phyloP scores from a whole-genome alignment of 768 basidiomycete genomes.

The Lanmaoa pseudosensibilis region DNA sequence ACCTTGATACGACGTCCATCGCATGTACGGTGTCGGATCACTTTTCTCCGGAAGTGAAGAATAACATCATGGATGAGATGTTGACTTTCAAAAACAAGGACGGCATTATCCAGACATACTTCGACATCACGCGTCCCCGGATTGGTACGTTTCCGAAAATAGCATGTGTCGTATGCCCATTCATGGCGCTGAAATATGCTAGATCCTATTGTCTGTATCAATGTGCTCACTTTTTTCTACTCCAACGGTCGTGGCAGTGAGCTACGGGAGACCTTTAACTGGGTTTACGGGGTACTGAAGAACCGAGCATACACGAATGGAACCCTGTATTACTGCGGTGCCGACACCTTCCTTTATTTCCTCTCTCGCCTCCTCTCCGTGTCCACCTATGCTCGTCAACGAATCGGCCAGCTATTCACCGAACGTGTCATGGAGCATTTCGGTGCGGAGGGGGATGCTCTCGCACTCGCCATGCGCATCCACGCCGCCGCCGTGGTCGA shows the following conservation, averaged over 20 bases:
- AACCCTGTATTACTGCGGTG: conserved; percentile 19
- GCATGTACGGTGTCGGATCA: conserved; percentile 20
- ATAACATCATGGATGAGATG: conserved; percentile 25
- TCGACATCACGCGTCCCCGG: conserved; percentile 21
- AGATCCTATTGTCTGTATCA: conserved; percentile 23
- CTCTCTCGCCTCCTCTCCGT: conserved; percentile 21
- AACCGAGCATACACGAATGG: conserved; percentile 24
- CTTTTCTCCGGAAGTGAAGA: conserved; percentile 13
- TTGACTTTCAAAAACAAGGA: conserved; percentile 16
- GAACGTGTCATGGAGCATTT: conserved; percentile 18
- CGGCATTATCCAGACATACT: conserved; percentile 22
- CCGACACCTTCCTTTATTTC: conserved; percentile 23
- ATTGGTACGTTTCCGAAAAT: conserved; percentile 13
- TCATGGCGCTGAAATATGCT: neutral
- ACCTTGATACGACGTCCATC: conserved; percentile 22
- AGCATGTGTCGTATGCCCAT: neutral
- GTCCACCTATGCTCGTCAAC: conserved; percentile 17
- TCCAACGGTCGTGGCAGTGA: conserved; percentile 19
- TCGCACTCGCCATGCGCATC: conserved; percentile 22
- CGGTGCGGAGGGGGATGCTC: conserved; percentile 17
- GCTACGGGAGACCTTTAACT: conserved; percentile 22
- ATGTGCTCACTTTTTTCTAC: conserved; percentile 23
- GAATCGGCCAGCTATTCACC: conserved; percentile 13
- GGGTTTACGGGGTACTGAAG: conserved; percentile 21
- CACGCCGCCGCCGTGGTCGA: conserved; percentile 11